phyloP scores from a whole-genome alignment of 192 early-diverging fungal genomes.

The Entomortierella parvispora region DNA sequence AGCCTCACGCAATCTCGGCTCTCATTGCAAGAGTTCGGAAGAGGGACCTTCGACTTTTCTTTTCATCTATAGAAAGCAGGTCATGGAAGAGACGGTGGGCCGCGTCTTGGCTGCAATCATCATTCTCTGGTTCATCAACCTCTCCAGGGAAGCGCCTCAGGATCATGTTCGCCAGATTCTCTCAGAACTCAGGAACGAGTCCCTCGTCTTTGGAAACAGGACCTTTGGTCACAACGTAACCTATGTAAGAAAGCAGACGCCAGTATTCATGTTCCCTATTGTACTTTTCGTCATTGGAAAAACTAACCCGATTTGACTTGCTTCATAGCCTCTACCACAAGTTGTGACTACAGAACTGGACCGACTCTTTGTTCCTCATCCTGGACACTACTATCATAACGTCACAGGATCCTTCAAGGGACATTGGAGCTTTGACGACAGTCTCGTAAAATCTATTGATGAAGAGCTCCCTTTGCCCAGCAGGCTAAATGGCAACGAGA shows the following conservation, averaged over 20 bases:
- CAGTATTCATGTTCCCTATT: no score
- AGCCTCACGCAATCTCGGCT: no score
- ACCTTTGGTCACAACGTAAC: slow-evolving; percentile 57
- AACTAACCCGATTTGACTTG: not conserved
- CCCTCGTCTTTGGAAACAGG: slow-evolving; percentile 44
- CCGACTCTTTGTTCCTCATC: slow-evolving; percentile 25
- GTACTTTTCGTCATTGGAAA: not conserved
- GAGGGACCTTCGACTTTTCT: no score
- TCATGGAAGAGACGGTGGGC: not conserved
- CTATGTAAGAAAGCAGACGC: slow-evolving; percentile 42
- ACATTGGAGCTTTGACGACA: slow-evolving; percentile 26
- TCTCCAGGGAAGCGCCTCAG: slow-evolving; percentile 48
- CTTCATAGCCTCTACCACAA: slow-evolving; percentile 41
- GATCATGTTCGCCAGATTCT: slow-evolving; percentile 45
- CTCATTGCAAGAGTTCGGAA: no score
- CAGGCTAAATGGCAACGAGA: not conserved
- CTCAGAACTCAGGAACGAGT: slow-evolving; percentile 41
- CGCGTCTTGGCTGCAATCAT: slow-evolving; percentile 46
- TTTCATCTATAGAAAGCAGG: no score
- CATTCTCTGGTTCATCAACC: slow-evolving; percentile 55
- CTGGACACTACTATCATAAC: slow-evolving; percentile 61
- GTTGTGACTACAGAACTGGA: slow-evolving; percentile 21
- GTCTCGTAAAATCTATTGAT: slow-evolving; percentile 4
- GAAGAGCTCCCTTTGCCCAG: slow-evolving; percentile 23
- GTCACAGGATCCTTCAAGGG: slow-evolving; percentile 64